phyloP scores from a whole-genome alignment of 805 yeast genomes.

The Pichia insulana region DNA sequence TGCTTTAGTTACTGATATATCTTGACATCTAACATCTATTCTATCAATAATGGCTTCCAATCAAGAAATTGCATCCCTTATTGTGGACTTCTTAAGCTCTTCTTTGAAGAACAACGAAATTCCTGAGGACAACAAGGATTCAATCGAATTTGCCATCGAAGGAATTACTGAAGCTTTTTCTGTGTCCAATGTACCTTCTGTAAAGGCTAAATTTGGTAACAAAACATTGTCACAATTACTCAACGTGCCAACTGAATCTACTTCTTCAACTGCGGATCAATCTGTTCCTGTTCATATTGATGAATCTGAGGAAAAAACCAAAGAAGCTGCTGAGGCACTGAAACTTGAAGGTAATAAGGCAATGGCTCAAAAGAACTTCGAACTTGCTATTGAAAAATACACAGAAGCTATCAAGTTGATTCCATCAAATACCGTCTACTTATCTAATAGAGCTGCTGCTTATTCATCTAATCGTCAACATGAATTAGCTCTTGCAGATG shows the following conservation, averaged over 20 bases:
- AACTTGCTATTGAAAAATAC: slow-evolving; percentile 66
- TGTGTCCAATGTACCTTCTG: slow-evolving; percentile 31
- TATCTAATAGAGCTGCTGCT: slow-evolving; percentile 96
- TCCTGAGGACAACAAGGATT: slow-evolving; percentile 73
- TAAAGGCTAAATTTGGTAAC: slow-evolving; percentile 37
- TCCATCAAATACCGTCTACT: slow-evolving; percentile 71
- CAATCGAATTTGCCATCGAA: slow-evolving; percentile 88
- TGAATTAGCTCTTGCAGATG: slow-evolving; percentile 73
- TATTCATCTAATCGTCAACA: slow-evolving; percentile 71
- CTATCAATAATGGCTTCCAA: slow-evolving; percentile 36
- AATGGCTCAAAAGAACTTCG: slow-evolving; percentile 69
- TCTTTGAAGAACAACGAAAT: slow-evolving; percentile 55
- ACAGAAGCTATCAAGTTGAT: slow-evolving; percentile 67
- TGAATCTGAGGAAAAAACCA: slow-evolving; percentile 39
- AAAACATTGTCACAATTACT: slow-evolving; percentile 41
- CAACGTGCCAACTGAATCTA: slow-evolving; percentile 6
- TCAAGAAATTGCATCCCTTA: slow-evolving; percentile 62
- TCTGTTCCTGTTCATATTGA: slow-evolving; percentile 35
- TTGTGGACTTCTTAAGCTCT: slow-evolving; percentile 60
- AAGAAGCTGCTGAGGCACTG: slow-evolving; percentile 70
- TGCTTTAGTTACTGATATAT: no score
- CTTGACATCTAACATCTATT: no score
- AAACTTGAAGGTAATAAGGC: slow-evolving; percentile 86
- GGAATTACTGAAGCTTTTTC: slow-evolving; percentile 84
- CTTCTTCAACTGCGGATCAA: slow-evolving; percentile 13